phyloP scores from a whole-genome alignment of 2,329 filamentous ascomycete genomes.

The Colletotrichum coccodes region DNA sequence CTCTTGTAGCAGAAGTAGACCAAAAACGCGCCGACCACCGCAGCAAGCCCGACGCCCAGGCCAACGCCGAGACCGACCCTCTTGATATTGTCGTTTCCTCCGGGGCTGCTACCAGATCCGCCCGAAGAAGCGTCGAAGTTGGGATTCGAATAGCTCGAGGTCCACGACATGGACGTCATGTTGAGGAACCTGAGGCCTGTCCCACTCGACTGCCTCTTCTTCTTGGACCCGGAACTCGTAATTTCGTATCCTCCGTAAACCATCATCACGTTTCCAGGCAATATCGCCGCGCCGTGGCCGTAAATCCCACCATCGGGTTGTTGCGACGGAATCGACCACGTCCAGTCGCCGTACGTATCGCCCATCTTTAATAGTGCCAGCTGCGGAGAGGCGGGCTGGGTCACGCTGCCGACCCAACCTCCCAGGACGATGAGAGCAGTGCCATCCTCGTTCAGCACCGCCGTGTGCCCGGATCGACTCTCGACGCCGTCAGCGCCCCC shows the following conservation, averaged over 20 bases:
- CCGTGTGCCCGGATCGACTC: conserved; percentile 88
- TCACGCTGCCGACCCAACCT: conserved; percentile 90
- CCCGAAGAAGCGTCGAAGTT: conserved; percentile 28
- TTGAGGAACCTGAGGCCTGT: conserved; percentile 61
- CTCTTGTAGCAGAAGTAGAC: conserved; percentile 62
- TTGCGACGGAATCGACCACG: conserved; percentile 71
- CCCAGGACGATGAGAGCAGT: conserved; percentile 82
- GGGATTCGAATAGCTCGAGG: conserved; percentile 60
- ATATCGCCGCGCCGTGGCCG: conserved; percentile 70
- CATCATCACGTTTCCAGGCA: conserved; percentile 77
- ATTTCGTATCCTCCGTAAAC: conserved; percentile 71
- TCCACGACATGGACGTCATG: conserved; percentile 66
- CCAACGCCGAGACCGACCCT: conserved; percentile 72
- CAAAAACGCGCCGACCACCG: conserved; percentile 57
- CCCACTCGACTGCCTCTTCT: conserved; percentile 45
- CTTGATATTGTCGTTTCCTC: conserved; percentile 39
- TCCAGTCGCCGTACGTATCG: conserved; percentile 79
- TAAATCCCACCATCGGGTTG: conserved; percentile 64
- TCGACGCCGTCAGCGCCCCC: conserved; percentile 61
- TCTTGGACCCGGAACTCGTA: conserved; percentile 41
- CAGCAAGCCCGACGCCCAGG: conserved; percentile 70
- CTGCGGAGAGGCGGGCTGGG: conserved; percentile 82
- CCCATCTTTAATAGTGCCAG: conserved; percentile 81
- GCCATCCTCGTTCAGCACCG: conserved; percentile 83
- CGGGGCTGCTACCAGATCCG: neutral